Percentiles rank a stretch among this genome's conserved stretches.
phyloP scores from a whole-genome alignment of 192 early-diverging fungal genomes.

The Coemansia sp. region DNA sequence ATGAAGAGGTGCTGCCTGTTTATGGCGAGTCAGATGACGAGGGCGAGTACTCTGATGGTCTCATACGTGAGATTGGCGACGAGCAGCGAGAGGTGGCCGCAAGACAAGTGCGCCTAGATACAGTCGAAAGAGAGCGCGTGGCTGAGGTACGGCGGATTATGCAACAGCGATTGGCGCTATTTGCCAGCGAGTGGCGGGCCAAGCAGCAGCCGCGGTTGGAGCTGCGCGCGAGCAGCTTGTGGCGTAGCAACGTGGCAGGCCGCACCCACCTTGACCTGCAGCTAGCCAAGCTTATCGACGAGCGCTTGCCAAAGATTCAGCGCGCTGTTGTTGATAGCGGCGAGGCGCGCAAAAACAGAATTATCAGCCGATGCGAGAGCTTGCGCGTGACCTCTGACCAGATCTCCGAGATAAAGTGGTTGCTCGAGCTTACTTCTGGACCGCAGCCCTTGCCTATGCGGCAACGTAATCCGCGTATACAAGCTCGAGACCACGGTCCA shows the following conservation, averaged over 20 bases:
- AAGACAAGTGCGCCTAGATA: not conserved
- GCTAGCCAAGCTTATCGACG: constrained; percentile 6
- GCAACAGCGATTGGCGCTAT: constrained; percentile 8
- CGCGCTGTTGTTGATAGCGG: constrained; percentile 25
- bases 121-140: constrained; percentile 5
- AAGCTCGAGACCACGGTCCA: not conserved
- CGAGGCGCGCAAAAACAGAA: not conserved
- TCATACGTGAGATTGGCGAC: constrained; percentile 21
- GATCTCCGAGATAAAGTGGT: constrained; percentile 24
- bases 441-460: constrained; percentile 10
- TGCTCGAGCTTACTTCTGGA: constrained; percentile 12
- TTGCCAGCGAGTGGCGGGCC: constrained; percentile 18
- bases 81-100: constrained; percentile 3
- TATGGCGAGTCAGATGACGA: constrained; percentile 47
- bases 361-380: constrained; percentile 7
- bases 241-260: constrained; percentile 9
- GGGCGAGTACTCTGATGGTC: constrained; percentile 17
- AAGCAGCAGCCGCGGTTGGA: constrained; percentile 5
- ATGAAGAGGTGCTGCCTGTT: constrained; percentile 31
- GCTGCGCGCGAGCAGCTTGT: constrained; percentile 3
- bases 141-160: constrained; percentile 5
- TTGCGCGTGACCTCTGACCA: constrained; percentile 17
- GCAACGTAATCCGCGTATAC: not conserved
- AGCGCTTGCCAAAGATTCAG: constrained; percentile 18
- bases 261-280: not conserved